These are phyloP conservation scores for Debaryomycetaceae sp. DNA, from an alignment of 1,139 yeast species.

Conservation along the genomic window DNA sequence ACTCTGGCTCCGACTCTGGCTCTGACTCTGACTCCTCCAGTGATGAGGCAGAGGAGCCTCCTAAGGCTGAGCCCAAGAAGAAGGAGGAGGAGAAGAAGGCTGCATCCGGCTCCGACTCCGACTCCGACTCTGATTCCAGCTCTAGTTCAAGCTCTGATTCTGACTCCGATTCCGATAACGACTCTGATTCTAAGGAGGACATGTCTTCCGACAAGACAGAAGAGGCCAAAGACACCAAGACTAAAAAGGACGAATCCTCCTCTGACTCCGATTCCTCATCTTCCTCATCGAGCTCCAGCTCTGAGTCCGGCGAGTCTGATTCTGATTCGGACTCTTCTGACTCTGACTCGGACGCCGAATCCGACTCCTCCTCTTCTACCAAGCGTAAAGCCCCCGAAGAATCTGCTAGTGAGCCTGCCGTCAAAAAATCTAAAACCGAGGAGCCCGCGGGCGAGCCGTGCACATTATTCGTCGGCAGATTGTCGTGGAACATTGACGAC, in stretches of 20 bases:
- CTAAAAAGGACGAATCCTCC: constrained; percentile 3
- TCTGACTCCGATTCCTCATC: constrained; percentile 5
- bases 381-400: constrained; percentile 24
- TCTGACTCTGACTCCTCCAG: constrained; percentile 16
- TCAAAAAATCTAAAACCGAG: constrained; percentile 25
- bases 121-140: constrained; percentile 7
- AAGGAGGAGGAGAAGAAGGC: constrained; percentile 15
- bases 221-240: constrained; percentile 5
- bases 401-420: constrained; percentile 22
- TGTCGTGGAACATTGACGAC: constrained; percentile 95
- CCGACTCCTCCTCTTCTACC: constrained; percentile 10
- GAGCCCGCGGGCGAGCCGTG: constrained; percentile 45
- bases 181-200: constrained; percentile 11
- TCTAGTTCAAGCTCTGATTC: constrained; percentile 10
- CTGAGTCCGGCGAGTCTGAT: constrained; percentile 3
- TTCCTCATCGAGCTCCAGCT: constrained; percentile 10
- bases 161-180: constrained; percentile 14
- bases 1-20: constrained; percentile 14
- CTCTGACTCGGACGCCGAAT: constrained; percentile 19
- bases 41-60: constrained; percentile 8
- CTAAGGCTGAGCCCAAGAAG: constrained; percentile 18
- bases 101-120: constrained; percentile 5
- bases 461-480: constrained; percentile 91
- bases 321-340: constrained; percentile 21
- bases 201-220: constrained; percentile 7